Percentiles rank a stretch among this genome's conserved stretches.
These are phyloP conservation scores for Lathyrus tuberosus DNA, from an alignment of 306 rosid genomes.

Conservation along the genomic window DNA sequence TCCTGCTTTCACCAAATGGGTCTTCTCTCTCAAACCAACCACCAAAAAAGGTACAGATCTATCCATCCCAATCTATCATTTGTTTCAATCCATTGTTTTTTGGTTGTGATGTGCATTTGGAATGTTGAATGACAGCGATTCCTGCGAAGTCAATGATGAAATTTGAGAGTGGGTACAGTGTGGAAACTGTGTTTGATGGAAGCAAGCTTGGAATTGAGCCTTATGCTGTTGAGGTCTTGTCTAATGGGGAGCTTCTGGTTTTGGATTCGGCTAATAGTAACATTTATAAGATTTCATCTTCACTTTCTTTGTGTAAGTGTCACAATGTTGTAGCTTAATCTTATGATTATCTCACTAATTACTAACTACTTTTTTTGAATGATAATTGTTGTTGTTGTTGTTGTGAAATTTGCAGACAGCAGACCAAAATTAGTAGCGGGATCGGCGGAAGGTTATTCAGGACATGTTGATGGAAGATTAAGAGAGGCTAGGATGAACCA, in stretches of 20 bases:
- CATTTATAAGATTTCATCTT: conserved; percentile 76
- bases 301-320: conserved; percentile 85
- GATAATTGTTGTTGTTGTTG: not conserved
- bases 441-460: conserved; percentile 82
- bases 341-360: conserved; percentile 12
- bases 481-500: conserved; percentile 90
- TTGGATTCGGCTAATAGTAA: conserved; percentile 84
- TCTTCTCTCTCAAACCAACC: conserved; percentile 79
- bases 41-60: conserved; percentile 66
- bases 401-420: conserved; percentile 58
- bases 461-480: conserved; percentile 82
- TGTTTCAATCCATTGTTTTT: no score
- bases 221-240: conserved; percentile 74
- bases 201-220: conserved; percentile 98
- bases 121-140: conserved; percentile 54
- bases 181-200: conserved; percentile 96
- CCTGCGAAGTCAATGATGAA: conserved; percentile 78
- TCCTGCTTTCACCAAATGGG: conserved; percentile 66
- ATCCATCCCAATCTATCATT: conserved; percentile 5
- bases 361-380: no score
- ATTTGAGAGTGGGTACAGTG: conserved; percentile 83
- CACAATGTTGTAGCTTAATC: conserved; percentile 10
- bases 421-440: conserved; percentile 83
- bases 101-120: conserved; percentile 30
- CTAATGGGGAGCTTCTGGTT: conserved; percentile 83